phyloP scores from a whole-genome alignment of 139 green algal genomes.

The Asterochloris sp. region DNA sequence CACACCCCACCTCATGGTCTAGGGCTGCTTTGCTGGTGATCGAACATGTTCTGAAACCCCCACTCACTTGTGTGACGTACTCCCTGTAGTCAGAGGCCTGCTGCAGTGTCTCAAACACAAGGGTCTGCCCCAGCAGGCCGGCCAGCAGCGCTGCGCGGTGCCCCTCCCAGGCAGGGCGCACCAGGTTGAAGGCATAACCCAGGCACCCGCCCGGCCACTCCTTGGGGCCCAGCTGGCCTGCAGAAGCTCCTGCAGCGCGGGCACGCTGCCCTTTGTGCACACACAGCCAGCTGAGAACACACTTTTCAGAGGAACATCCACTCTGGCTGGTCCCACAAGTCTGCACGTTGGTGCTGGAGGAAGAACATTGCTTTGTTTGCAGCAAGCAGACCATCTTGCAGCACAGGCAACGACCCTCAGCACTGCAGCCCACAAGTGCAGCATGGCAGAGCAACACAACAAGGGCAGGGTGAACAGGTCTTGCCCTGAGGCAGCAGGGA shows the following conservation, averaged over 20 bases:
- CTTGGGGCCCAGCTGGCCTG: neutral
- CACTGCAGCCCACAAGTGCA: too few relatives aligned
- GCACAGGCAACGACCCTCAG: too few relatives aligned
- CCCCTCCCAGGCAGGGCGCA: slow-evolving; percentile 41
- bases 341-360: too few relatives aligned
- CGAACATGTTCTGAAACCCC: too few relatives aligned
- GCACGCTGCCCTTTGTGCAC: neutral
- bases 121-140: slow-evolving; percentile 25
- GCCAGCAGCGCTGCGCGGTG: slow-evolving; percentile 45
- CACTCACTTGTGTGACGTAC: slow-evolving; percentile 32
- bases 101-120: slow-evolving; percentile 62
- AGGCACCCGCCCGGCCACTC: slow-evolving; percentile 64
- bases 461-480: too few relatives aligned
- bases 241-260: neutral
- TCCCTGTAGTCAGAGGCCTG: slow-evolving; percentile 52
- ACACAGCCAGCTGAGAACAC: neutral
- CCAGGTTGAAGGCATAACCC: slow-evolving; percentile 66
- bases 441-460: too few relatives aligned
- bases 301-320: neutral
- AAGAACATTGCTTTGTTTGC: too few relatives aligned
- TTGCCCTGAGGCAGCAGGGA: too few relatives aligned
- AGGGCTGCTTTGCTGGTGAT: too few relatives aligned
- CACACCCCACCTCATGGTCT: too few relatives aligned
- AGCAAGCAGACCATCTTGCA: too few relatives aligned
- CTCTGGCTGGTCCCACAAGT: too few relatives aligned